Percentiles rank a stretch among this genome's conserved stretches.
phyloP scores from a whole-genome alignment of 2,329 filamentous ascomycete species.

The Sporothrix euskadiensis region DNA sequence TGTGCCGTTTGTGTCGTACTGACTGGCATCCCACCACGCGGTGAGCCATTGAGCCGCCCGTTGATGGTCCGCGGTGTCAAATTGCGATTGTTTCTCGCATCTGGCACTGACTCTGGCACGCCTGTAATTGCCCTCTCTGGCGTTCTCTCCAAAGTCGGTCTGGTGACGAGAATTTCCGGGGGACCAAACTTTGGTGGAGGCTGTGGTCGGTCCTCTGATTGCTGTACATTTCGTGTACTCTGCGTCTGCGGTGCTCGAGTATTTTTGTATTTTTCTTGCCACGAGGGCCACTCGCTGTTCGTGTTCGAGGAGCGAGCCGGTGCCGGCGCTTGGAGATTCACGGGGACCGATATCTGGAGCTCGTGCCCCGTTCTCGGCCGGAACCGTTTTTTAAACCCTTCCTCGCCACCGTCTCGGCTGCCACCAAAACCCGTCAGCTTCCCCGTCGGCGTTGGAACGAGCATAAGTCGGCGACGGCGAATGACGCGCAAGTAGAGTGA shows the following conservation, averaged over 20 bases:
- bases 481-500: slow-evolving; percentile 46
- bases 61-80: neutral
- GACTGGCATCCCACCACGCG: neutral
- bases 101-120: neutral
- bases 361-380: slow-evolving; percentile 34
- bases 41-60: neutral
- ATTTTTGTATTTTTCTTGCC: slow-evolving; percentile 20
- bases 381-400: slow-evolving; percentile 34
- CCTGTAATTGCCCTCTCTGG: neutral
- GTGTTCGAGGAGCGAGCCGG: slow-evolving; percentile 26
- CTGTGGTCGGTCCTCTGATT: neutral
- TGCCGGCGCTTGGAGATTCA: slow-evolving; percentile 38
- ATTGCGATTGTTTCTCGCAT: neutral
- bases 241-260: neutral
- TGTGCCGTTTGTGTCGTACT: neutral
- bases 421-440: slow-evolving; percentile 33
- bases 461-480: slow-evolving; percentile 42
- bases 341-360: slow-evolving; percentile 48
- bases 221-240: neutral
- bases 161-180: neutral
- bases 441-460: slow-evolving; percentile 29
- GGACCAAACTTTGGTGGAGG: neutral
- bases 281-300: neutral
- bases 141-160: neutral
- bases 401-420: slow-evolving; percentile 38